phyloP scores from a whole-genome alignment of 2,329 filamentous ascomycete species.

The Penicillium concentricum region DNA sequence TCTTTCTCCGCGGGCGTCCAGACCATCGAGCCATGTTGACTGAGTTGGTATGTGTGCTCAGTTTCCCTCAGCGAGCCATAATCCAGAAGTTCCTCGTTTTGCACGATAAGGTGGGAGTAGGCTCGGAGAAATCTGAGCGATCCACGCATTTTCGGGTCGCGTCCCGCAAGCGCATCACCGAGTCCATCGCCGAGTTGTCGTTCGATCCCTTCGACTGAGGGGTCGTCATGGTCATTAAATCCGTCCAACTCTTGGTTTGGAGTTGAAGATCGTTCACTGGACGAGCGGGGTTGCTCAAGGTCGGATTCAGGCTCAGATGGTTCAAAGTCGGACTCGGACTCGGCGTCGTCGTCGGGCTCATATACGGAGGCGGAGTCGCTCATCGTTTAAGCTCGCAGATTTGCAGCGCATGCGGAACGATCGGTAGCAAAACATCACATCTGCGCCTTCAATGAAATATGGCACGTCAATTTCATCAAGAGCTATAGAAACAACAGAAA shows the following conservation, averaged over 20 bases:
- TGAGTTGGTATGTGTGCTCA: constrained; percentile 35
- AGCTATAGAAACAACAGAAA: constrained; percentile 4
- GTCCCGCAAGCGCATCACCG: constrained; percentile 4
- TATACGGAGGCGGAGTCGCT: constrained; percentile 33
- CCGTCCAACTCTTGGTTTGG: neutral
- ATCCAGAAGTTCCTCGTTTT: constrained; percentile 50
- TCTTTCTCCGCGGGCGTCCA: constrained; percentile 75
- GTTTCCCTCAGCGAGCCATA: constrained; percentile 5
- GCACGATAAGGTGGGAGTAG: constrained; percentile 55
- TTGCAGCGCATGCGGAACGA: constrained; percentile 24
- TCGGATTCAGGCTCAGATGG: constrained; percentile 20
- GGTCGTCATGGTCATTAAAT: neutral
- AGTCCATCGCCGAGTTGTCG: constrained; percentile 1
- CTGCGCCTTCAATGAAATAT: constrained; percentile 5
- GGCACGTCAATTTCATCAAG: constrained; percentile 1
- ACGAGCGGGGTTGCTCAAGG: constrained; percentile 11
- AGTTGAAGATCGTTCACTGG: constrained; percentile 8
- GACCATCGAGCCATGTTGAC: constrained; percentile 65
- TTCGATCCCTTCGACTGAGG: neutral
- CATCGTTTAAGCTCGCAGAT: constrained; percentile 41
- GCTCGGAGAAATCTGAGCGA: constrained; percentile 47
- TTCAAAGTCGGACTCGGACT: constrained; percentile 23
- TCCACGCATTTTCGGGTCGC: constrained; percentile 25
- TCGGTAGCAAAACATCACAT: constrained; percentile 28
- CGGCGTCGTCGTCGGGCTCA: constrained; percentile 32